A percentile compares a stretch with the other conserved stretches of the same genome.
Evolutionary conservation across 176 grass and related monocot species (phyloP).

Genomic region (Leersia perrieri): DNA sequence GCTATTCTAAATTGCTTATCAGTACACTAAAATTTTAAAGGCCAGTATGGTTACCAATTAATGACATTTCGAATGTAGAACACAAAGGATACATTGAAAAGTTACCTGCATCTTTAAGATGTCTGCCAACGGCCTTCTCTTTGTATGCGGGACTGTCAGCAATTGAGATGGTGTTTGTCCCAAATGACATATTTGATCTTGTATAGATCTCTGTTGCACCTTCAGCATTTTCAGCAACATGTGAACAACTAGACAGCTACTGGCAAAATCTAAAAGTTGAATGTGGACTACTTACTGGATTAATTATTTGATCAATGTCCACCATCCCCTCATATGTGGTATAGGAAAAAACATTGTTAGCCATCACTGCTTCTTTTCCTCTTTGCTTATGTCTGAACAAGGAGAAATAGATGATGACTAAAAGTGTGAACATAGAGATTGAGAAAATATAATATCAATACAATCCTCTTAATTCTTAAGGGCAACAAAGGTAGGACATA

Average conservation of each 20-base stretch:
- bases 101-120: slow-evolving; percentile 84
- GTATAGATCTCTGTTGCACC: slow-evolving; percentile 71
- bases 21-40: slow-evolving; percentile 1
- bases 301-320: slow-evolving; percentile 85
- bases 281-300: slow-evolving; percentile 68
- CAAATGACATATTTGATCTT: slow-evolving; percentile 93
- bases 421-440: slow-evolving; percentile 9
- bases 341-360: slow-evolving; percentile 92
- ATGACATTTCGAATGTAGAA: background rate
- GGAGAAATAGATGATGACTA: slow-evolving; percentile 24
- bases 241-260: slow-evolving; percentile 27
- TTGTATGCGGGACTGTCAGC: slow-evolving; percentile 69
- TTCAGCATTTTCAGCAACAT: slow-evolving; percentile 43
- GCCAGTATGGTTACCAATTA: slow-evolving; percentile 11
- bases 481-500: slow-evolving; percentile 15
- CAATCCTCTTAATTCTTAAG: slow-evolving; percentile 12
- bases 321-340: slow-evolving; percentile 90
- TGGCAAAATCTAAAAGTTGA: slow-evolving; percentile 1
- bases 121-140: slow-evolving; percentile 63
- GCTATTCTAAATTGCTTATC: slow-evolving; percentile 20
- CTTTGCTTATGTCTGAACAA: slow-evolving; percentile 93
- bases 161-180: slow-evolving; percentile 93
- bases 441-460: slow-evolving; percentile 21
- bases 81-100: slow-evolving; percentile 13
- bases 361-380: slow-evolving; percentile 81